phyloP scores from a whole-genome alignment of 306 rosid species.

The Trichosanthes cucumerina region DNA sequence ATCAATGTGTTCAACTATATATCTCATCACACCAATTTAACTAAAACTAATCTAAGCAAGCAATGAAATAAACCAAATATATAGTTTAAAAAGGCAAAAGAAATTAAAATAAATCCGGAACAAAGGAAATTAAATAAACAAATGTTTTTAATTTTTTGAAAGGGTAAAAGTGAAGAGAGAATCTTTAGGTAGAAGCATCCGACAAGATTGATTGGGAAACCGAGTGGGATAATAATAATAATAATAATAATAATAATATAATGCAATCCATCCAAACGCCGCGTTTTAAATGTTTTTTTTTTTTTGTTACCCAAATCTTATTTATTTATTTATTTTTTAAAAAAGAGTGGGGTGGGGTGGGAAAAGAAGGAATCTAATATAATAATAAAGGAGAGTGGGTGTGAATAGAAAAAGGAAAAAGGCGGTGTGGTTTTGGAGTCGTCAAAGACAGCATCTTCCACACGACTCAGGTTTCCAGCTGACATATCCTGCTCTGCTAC shows the following conservation, averaged over 20 bases:
- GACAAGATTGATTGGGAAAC: neutral
- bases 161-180: neutral
- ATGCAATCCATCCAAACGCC: neutral
- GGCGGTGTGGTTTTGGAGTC: neutral
- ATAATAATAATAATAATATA: too few species aligned
- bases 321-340: neutral
- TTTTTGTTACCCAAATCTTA: neutral
- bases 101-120: too few species aligned
- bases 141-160: too few species aligned
- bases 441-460: slow-evolving; percentile 1
- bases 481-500: neutral
- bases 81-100: too few species aligned
- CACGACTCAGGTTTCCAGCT: neutral
- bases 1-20: too few species aligned
- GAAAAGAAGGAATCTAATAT: neutral
- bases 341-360: neutral
- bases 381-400: neutral
- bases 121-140: too few species aligned
- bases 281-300: neutral
- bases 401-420: neutral
- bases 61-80: too few species aligned
- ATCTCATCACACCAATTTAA: too few species aligned
- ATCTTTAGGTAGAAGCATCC: neutral
- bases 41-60: too few species aligned
- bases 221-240: neutral